Percentiles rank a stretch among this genome's conserved stretches.
These are phyloP conservation scores for Wickerhamiella domercqiae DNA, from an alignment of 805 yeast species.

Conservation along the genomic window DNA sequence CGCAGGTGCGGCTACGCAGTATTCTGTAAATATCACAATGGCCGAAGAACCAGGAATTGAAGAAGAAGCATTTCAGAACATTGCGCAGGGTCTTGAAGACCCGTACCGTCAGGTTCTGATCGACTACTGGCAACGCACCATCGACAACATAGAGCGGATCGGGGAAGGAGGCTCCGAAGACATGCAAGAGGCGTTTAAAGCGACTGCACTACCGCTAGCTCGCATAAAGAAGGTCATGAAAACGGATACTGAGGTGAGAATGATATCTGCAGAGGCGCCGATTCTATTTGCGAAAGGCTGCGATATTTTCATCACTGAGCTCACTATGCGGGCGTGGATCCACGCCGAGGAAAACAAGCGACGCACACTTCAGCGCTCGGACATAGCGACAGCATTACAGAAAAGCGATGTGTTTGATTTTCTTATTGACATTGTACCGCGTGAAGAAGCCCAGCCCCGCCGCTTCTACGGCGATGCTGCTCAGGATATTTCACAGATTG, in stretches of 20 bases:
- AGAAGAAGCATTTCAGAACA: constrained; percentile 67
- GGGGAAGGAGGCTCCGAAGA: constrained; percentile 27
- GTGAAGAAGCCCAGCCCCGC: constrained; percentile 47
- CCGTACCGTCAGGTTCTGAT: constrained; percentile 76
- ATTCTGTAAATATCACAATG: neutral
- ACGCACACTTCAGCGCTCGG: constrained; percentile 83
- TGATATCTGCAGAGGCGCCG: constrained; percentile 98
- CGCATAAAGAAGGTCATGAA: constrained; percentile 96
- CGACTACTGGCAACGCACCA: constrained; percentile 95
- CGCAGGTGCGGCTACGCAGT: too few relatives aligned
- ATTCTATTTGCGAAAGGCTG: constrained; percentile 95
- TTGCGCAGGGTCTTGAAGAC: constrained; percentile 81
- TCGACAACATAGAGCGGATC: constrained; percentile 67
- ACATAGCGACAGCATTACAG: constrained; percentile 87
- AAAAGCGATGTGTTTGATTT: constrained; percentile 96
- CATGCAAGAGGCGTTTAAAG: constrained; percentile 80
- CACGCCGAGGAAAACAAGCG: constrained; percentile 95
- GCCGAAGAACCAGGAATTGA: constrained; percentile 11
- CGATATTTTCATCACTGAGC: constrained; percentile 89
- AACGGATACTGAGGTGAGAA: constrained; percentile 90
- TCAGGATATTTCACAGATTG: neutral
- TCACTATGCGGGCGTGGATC: constrained; percentile 98
- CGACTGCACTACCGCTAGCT: constrained; percentile 89
- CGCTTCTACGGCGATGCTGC: constrained; percentile 4
- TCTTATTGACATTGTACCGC: constrained; percentile 86